These are phyloP conservation scores for Aspergillus candidus DNA, from an alignment of 2,329 filamentous ascomycete genomes.

Conservation along the genomic window DNA sequence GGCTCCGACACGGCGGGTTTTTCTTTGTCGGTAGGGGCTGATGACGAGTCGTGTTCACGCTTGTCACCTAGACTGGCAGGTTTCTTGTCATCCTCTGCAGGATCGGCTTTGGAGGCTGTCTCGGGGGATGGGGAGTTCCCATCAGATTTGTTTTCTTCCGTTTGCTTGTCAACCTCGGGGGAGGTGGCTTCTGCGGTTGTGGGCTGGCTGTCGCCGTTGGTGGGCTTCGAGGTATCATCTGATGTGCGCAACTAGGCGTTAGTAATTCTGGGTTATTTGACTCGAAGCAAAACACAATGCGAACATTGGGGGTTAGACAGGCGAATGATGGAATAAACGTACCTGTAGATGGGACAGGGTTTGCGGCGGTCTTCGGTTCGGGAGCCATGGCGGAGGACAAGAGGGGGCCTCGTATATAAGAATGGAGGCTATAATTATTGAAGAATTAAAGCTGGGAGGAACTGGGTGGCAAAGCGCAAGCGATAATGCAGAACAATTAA, in stretches of 20 bases:
- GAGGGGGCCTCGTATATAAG: conserved; percentile 8
- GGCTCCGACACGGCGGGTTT: conserved; percentile 18
- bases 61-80: conserved; percentile 18
- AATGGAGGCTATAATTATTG: too few relatives aligned
- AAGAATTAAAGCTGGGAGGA: too few relatives aligned
- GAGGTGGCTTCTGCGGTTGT: conserved; percentile 8
- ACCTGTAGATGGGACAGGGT: conserved; percentile 17
- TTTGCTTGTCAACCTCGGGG: not conserved
- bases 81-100: conserved; percentile 8
- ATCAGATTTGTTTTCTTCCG: too few relatives aligned
- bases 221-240: conserved; percentile 2
- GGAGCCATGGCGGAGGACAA: conserved; percentile 23
- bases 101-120: conserved; percentile 2
- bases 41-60: conserved; percentile 16
- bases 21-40: conserved; percentile 1
- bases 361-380: conserved; percentile 11
- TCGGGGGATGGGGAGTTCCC: conserved; percentile 6
- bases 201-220: conserved; percentile 8
- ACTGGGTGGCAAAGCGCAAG: too few relatives aligned
- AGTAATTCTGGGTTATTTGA: not conserved
- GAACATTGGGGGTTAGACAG: not conserved
- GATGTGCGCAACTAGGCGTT: not conserved
- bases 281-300: not conserved
- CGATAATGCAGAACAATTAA: conserved; percentile 9
- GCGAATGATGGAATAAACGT: conserved; percentile 9